Base-by-base conservation (phyloP, 345 rosid species). In the Excoecaria cochinchinensis region DNA sequence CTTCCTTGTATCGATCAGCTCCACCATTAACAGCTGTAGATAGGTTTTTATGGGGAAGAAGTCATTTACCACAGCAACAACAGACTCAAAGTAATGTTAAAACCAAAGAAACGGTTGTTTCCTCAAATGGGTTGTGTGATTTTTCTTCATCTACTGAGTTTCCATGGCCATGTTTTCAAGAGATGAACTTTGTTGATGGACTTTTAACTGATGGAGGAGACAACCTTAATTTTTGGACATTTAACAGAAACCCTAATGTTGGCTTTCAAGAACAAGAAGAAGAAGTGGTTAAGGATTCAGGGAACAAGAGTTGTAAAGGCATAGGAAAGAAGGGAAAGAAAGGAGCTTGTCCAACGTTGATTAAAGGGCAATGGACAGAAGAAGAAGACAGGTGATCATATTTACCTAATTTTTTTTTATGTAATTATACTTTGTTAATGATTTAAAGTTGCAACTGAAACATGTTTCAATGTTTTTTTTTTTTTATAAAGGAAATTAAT, bases 331-430 rank as follows among this genome's bases (percentile, higher is more conserved):
- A 82, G 75, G 68, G 74, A 21, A 88, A 84, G 79, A 94, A 86
- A 76, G 77, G 74, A n/a, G 25, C 85, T 58, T 74, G 82, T 64
- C 74, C 75, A 52, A 81, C 79, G 72, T 82, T 93, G 84, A 90
- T 95, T 86, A 93, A 95, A 81, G 99, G 99, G n/a, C 98, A 92
- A 77, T 95, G 99, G 98, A 91, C 93, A 2, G 87, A 87, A 15
- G 97, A 91, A 73, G 99, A 92, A 86, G 99, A 92, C 81, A 90
- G 93, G 98, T 95, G 57, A 73, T 63, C 14, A 48, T 67, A 24
- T 66, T 38, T 2, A 17, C 5, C 9, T 39, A 22, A 13, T 13
- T 21, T 10, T 21, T 55, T 16, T 9, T 31, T 6, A 40, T n/a
- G 6, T 67, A 51, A 31, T 31, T 31, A 31, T 31, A 16, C 61